Evolutionary conservation across 805 yeast genomes (phyloP), one percentile per base, ranked within the genome.

Genomic region (Diddensiella transvaalensis): DNA sequence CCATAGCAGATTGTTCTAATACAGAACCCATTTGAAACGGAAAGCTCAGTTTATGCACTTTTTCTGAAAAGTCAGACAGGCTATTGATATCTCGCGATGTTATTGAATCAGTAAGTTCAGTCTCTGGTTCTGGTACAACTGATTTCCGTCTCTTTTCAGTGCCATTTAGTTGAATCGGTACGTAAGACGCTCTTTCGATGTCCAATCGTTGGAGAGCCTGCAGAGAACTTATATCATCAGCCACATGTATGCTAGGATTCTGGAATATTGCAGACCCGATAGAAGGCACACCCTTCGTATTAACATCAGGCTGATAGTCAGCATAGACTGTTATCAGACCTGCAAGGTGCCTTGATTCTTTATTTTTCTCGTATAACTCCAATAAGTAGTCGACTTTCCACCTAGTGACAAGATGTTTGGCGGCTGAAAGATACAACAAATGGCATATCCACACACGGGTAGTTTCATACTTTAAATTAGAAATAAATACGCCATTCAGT

Each of bases 251-350:
- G 38, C 60, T 59, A 3, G 70, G 70, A 44, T 64, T 61, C 3
- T 41, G 33, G 47, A 71, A 67, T 8, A 61, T 57, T 4, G 51
- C 54, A 4, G 60, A 54, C 18, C 61, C 51, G 1, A 62, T 53
- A 2, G 42, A 46, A 3, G 65, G 65, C 19, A 65, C 56, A 3
- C 55, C 51, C 36, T 61, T 62, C 17, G 60, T 50, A 18, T 65
- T 51, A 18, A 58, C 42, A 4, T 56, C 57, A 0, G 66, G 67
- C 6, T 42, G 37, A 37, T 46, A 56, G 22, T 60, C 55, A 22
- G 57, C 55, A 44, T 50, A 61, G 1, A 60, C 47, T 19, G 57
- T 17, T 10, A 63, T 42, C 23, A 66, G 40, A 1, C 59, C 64
- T 3, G 52, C 46, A 0, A 65, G 22, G 13, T 60, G 54, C 15